phyloP scores from a whole-genome alignment of 2,329 filamentous ascomycete species.

The Epichloe scottii region DNA sequence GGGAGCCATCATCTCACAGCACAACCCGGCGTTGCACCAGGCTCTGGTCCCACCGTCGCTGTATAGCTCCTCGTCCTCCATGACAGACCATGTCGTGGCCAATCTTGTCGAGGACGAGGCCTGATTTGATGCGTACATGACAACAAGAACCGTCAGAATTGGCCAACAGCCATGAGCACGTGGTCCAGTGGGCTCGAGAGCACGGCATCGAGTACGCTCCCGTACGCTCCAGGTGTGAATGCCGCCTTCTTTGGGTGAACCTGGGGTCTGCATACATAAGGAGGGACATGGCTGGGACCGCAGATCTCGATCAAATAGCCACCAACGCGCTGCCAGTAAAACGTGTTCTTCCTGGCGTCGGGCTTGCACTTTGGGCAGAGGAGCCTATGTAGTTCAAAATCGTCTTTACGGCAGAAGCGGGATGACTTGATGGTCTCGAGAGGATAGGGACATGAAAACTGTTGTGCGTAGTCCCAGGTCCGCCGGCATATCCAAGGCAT shows the following conservation, averaged over 20 bases:
- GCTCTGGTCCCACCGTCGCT: slow-evolving; percentile 17
- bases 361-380: slow-evolving; percentile 25
- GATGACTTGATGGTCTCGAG: slow-evolving; percentile 14
- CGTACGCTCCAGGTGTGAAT: slow-evolving; percentile 33
- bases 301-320: slow-evolving; percentile 15
- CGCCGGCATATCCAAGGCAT: too few species aligned
- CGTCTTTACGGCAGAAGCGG: slow-evolving; percentile 23
- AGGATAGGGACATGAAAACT: background rate
- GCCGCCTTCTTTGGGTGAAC: slow-evolving; percentile 41
- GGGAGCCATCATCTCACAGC: slow-evolving; percentile 36
- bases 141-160: slow-evolving; percentile 27
- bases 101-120: slow-evolving; percentile 30
- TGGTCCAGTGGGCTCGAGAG: slow-evolving; percentile 22
- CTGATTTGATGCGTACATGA: slow-evolving; percentile 32
- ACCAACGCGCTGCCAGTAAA: slow-evolving; percentile 17
- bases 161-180: slow-evolving; percentile 24
- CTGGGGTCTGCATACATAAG: slow-evolving; percentile 22
- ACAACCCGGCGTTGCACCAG: slow-evolving; percentile 25
- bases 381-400: slow-evolving; percentile 26
- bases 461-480: too few species aligned
- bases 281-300: slow-evolving; percentile 4
- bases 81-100: slow-evolving; percentile 28
- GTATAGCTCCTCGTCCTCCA: slow-evolving; percentile 20
- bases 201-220: slow-evolving; percentile 31
- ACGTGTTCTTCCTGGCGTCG: slow-evolving; percentile 24